Base-by-base conservation (phyloP, 2,329 filamentous ascomycete genomes). In the Penicillium sp. region DNA sequence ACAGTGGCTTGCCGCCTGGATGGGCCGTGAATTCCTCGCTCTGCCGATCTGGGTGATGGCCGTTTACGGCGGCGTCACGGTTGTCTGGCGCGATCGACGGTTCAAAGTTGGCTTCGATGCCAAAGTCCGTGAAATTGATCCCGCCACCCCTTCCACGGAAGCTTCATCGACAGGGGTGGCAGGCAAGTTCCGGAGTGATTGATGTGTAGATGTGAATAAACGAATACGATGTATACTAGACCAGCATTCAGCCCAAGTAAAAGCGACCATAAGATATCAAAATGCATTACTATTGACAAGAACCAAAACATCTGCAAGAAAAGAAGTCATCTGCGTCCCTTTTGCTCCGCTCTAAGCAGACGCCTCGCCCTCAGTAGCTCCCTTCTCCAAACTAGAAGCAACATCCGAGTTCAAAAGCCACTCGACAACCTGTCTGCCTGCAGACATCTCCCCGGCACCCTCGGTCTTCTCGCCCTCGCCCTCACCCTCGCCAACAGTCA, bases 31-130 rank as follows among this genome's bases (percentile, higher is more conserved):
- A 74, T 61, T 84, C 0, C 79, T 97, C 8, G 92, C 94, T 0
- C 78, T 96, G 43, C 92, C 92, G 0, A 88, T 99, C 55, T 99
- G 94, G 94, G 77, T 85, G 0, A 92, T 88, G 84, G 94, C 94
- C 1, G 90, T 97, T 18, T 85, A 91, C 63, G 88, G 93, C n/a
- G 94, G 94, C 0, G 86, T 89, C 1, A 93, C 87, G 0, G 91
- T 99, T 0, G 84, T 84, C 49, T 99, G 94, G 95, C 81, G 94
- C 52, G 93, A 92, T 0, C 87, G 87, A 66, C 83, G 79, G 27
- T 97, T 97, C 70, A 84, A 83, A 65, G 92, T 97, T 1, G 85
- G 88, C 1, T 81, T 91, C 63, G 90, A 97, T 70, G 93, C 93
- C 81, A 90, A 86, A 47, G 93, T 96, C 24, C 80, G 84, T 61